Base-by-base conservation (phyloP, 2,329 filamentous ascomycete genomes). In the Penicillium palitans region DNA sequence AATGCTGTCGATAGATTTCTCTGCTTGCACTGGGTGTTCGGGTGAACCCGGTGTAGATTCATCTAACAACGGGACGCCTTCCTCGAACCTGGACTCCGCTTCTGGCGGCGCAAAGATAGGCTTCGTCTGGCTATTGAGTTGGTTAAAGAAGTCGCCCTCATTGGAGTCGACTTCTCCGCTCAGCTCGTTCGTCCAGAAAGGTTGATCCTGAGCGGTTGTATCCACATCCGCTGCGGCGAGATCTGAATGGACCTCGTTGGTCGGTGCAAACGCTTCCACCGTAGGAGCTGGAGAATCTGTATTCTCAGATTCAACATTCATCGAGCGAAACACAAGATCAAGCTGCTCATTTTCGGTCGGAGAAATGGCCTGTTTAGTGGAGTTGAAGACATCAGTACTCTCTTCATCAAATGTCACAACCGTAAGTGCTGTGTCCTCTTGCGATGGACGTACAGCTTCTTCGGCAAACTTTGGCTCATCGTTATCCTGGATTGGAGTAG, bases 31-130 rank as follows among this genome's bases (percentile, higher is more conserved):
- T 41, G 75, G 65, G 3, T 69, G 55, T 25, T 66, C 61, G 7
- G 59, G 57, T 3, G 69, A 67, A 13, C 61, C 62, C 27, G 70
- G 59, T 29, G 58, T 39, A 46, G 49, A 77, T 72, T 78, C 66
- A 85, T 85, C 59, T 40, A 78, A 57, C 39, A 91, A 73, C 1
- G 88, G 88, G 5, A 91, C 59, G 0, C 88, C 88, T 74, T 91
- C 89, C 58, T 90, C 87, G 62, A 83, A 91, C 45, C 88, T 83
- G 25, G 83, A 82, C 27, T 88, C 83, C 1, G 76, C 70, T 48
- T 79, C 76, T 13, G 70, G 69, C 15, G 71, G 71, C 12, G 65
- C 64, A 46, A 72, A 76, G 31, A 72, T 77, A 40, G 69, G 75
- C 47, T 72, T 78, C 33, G 72, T 76, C 65, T 74, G 74, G 15